A percentile compares a stretch with the other conserved stretches of the same genome.
These are phyloP conservation scores for Malassezia globosa DNA, from an alignment of 1,284 basidiomycete species.

Conservation along the genomic window DNA sequence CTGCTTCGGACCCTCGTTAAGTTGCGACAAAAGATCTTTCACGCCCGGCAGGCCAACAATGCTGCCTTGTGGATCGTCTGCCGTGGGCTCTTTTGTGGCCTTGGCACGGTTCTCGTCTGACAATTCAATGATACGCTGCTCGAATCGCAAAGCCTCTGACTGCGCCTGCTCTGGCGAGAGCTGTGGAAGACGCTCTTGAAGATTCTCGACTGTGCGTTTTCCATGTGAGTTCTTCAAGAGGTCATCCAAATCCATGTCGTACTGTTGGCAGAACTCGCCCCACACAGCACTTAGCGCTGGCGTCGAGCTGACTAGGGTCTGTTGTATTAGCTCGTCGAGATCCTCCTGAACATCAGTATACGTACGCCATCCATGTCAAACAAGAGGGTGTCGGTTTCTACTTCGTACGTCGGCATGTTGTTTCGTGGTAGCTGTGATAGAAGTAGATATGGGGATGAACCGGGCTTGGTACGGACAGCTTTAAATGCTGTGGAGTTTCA, in stretches of 20 bases:
- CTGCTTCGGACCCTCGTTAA: constrained; percentile 19
- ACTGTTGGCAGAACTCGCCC: constrained; percentile 20
- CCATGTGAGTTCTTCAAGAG: constrained; percentile 24
- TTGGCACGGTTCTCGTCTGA: constrained; percentile 24
- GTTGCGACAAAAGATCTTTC: constrained; percentile 28
- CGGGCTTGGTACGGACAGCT: too few species aligned
- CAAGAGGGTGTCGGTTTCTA: constrained; percentile 12
- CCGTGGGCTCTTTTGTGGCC: constrained; percentile 5
- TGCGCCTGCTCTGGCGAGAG: constrained; percentile 21
- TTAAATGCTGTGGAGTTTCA: too few species aligned
- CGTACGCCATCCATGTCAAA: constrained; percentile 35
- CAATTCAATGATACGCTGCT: constrained; percentile 24
- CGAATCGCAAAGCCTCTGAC: constrained; percentile 20
- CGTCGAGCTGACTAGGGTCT: constrained; percentile 26
- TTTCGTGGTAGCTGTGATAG: too few species aligned
- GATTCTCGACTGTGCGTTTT: constrained; percentile 29
- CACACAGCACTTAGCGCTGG: constrained; percentile 26
- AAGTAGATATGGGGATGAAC: too few species aligned
- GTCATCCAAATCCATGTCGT: constrained; percentile 24
- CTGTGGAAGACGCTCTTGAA: constrained; percentile 20
- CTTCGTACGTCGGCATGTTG: constrained; percentile 15
- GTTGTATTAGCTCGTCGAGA: constrained; percentile 1
- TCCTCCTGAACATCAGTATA: neutral
- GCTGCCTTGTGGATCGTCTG: constrained; percentile 20
- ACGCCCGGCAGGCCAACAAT: constrained; percentile 45